Evolutionary conservation across 805 yeast genomes (phyloP).

Genomic region (Cyberlindnera misumaiensis): DNA sequence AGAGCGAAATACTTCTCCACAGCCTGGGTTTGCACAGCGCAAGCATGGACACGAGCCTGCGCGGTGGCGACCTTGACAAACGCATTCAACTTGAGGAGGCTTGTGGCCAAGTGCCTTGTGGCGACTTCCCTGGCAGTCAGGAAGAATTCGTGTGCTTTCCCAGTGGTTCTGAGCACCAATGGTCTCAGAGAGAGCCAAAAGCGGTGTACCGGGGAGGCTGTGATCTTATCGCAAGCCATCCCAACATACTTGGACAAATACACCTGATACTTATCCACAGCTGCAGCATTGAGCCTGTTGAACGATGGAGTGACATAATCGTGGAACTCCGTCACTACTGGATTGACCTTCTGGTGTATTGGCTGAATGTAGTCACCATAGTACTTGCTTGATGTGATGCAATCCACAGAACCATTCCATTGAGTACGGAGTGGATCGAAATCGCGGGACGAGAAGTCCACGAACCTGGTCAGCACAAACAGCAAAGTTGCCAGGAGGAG

Average conservation of each 20-base stretch:
- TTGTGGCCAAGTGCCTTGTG: slow-evolving; percentile 9
- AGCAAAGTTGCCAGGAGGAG: slow-evolving; percentile 10
- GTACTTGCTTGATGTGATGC: slow-evolving; percentile 10
- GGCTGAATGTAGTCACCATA: slow-evolving; percentile 18
- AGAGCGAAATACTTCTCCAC: slow-evolving; percentile 1
- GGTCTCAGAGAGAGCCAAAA: slow-evolving; percentile 2
- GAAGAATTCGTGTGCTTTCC: background rate
- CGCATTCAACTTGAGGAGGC: slow-evolving; percentile 5
- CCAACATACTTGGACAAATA: slow-evolving; percentile 11
- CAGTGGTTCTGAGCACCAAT: background rate
- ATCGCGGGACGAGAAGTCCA: slow-evolving; percentile 18
- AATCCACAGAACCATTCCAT: slow-evolving; percentile 6
- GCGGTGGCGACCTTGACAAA: slow-evolving; percentile 3
- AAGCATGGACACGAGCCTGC: background rate
- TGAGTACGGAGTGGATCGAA: slow-evolving; percentile 19
- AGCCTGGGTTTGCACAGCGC: background rate
- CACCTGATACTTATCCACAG: slow-evolving; percentile 9
- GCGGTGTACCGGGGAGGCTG: slow-evolving; percentile 5
- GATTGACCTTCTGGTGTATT: slow-evolving; percentile 7
- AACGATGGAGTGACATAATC: slow-evolving; percentile 8
- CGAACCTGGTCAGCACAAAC: slow-evolving; percentile 9
- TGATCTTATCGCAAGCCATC: slow-evolving; percentile 1
- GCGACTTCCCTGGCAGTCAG: background rate
- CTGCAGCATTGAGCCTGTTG: background rate
- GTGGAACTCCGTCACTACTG: slow-evolving; percentile 6